Base-by-base conservation (phyloP, 768 basidiomycete genomes). In the Leccinum variicolor region DNA sequence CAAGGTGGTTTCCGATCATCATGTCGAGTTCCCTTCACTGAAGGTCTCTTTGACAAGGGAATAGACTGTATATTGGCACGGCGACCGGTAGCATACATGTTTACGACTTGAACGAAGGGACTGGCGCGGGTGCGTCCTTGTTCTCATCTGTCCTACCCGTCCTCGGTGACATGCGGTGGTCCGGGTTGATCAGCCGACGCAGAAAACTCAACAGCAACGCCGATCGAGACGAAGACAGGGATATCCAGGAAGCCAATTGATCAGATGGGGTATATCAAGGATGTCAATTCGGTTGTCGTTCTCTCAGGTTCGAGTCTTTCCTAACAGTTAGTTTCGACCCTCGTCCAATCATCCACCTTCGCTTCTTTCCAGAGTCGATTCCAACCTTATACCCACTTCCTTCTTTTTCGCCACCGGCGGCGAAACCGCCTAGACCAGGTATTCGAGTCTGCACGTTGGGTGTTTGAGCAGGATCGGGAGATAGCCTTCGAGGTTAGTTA, bases 241-340 rank as follows among this genome's bases (percentile, higher is more conserved):
- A 69, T 93, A 33, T 78, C 84, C 26, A 76, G 83, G 62, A 84
- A 80, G 66, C 78, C 90, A 14, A 89, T 99, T 45, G 95, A 98
- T 55, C 93, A 94, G 67, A 76, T 99, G 3, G 92, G 87, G 0
- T 89, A 86, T 53, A 81, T 98, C 61, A 86, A 86, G 60, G 90
- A 93, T 64, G 81, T 91, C n/a, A 88, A 92, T 64, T 89, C 91
- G 3, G 76, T 99, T 21, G 86, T 92, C 3, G 78, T 90, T 5
- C 80, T 98, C 4, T 90, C 92, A 25, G 95, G 95, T 93, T 55
- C 39, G 66, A n/a, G 55, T 57, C 80, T 64, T 41, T 45, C 33
- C 26, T 29, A 14, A 23, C 28, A 17, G 14, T 45, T 39, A 5
- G 6, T 3, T 5, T 6, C 26, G 9, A 11, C 10, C 14, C n/a